Base-by-base conservation (phyloP, 2,329 filamentous ascomycete genomes). In the Talaromyces sp. region DNA sequence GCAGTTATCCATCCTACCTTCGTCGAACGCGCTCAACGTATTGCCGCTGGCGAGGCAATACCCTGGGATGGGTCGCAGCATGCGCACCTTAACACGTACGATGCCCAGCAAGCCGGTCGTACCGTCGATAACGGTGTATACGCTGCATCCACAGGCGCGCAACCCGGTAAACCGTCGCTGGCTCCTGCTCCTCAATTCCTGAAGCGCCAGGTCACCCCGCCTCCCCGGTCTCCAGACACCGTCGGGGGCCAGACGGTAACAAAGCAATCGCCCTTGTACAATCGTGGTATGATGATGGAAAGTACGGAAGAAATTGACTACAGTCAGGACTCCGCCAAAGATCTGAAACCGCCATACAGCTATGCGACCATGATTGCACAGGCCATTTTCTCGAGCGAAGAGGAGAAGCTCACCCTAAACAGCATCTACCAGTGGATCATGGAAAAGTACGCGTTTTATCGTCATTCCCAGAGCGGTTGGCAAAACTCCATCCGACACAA, bases 401-500 rank as follows among this genome's bases (percentile, higher is more conserved):
- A 96, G 64, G 89, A 96, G 73, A 96, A 96, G 75, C 83, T 97
- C 60, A 97, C 95, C 2, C 78, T 99, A 55, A 90, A 89, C 70
- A 93, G 91, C 68, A 99, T 99, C 62, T 99, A 99, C 78, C 89
- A 87, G 58, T 97, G 89, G 78, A 98, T 99, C 72, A 95, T 88
- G 78, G 86, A 87, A 3, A 89, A 91, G 68, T 99, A 98, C 73
- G 88, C 95, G 1, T 99, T 96, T 76, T 99, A 98, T 76, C 86
- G 93, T 48, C 86, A 92, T 75, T 91, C 84, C 35, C 86, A 93
- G 61, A 87, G 86, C 64, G 93, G 95, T 64, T 99, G 96, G 96
- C 95, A 97, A 86, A 99, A 99, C 75, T 97, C 92, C 0, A 99
- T 99, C 68, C 88, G 95, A 12, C 95, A 99, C 75, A 99, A 99